Evolutionary conservation across 441 rosid genomes (phyloP).

Genomic region (Euphorbia schlechtendalii): DNA sequence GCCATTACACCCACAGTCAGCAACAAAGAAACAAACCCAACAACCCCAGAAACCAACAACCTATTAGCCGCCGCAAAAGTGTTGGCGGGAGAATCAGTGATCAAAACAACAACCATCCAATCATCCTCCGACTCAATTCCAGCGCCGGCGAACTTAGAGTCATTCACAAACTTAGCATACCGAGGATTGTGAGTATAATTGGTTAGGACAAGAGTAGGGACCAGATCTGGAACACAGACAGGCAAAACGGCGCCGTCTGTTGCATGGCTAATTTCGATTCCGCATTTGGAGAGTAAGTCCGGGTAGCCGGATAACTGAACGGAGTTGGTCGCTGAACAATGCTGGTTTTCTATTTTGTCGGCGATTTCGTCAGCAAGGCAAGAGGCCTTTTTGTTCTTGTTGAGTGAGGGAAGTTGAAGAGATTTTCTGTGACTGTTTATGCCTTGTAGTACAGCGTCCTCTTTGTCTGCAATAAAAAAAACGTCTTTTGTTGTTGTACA

Average conservation of each 20-base stretch:
- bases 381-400: slow-evolving; percentile 48
- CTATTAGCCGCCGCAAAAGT: slow-evolving; percentile 31
- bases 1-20: no score
- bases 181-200: slow-evolving; percentile 50
- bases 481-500: no score
- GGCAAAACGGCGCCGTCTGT: slow-evolving; percentile 56
- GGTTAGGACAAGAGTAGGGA: slow-evolving; percentile 53
- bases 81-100: slow-evolving; percentile 36
- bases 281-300: slow-evolving; percentile 42
- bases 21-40: no score
- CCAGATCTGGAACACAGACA: slow-evolving; percentile 48
- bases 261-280: slow-evolving; percentile 44
- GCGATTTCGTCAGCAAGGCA: slow-evolving; percentile 63
- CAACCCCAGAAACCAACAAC: slow-evolving; percentile 9
- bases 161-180: slow-evolving; percentile 45
- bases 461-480: slow-evolving; percentile 15
- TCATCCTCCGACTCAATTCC: slow-evolving; percentile 66
- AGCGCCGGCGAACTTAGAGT: slow-evolving; percentile 47
- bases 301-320: slow-evolving; percentile 39
- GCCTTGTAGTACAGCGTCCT: slow-evolving; percentile 61
- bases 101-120: slow-evolving; percentile 70
- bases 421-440: slow-evolving; percentile 57
- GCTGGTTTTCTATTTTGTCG: slow-evolving; percentile 41
- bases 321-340: slow-evolving; percentile 32
- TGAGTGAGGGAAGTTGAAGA: slow-evolving; percentile 34